Evolutionary conservation across 345 rosid genomes (phyloP), one percentile per base, ranked within the genome.

Genomic region (Streptanthus diversifolius): DNA sequence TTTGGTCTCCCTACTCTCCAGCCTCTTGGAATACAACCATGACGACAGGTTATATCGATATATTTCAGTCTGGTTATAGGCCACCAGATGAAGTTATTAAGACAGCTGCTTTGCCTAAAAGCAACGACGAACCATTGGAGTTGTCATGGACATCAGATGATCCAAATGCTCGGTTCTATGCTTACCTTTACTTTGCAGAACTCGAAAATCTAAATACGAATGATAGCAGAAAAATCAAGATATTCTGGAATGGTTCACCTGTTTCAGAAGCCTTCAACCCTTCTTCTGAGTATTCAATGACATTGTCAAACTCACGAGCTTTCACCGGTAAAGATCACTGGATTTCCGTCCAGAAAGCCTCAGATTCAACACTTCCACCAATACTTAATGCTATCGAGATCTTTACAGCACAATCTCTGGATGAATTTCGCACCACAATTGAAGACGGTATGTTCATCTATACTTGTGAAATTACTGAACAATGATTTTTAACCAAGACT

Each of bases 381-480:
- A 68, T 80, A 15, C 80, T 85, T 35, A 82, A 82, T 66, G 87
- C 84, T n/a, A 14, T 81, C 0, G 84, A 83, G 80, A 29, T 68
- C 22, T 85, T 53, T 39, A 19, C 15, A n/a, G 55, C 65, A 62
- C 35, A 30, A 22, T 58, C 76, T 22, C 64, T 70, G 0, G 75
- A 57, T 37, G 77, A 62, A 35, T 18, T 48, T 36, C 52, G 44
- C 14, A 83, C 77, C 17, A 48, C 10, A 12, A 21, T 7, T 27
- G 77, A 77, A 54, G 83, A 77, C 3, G 71, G 83, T 80, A 32
- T 17, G 73, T 77, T 63, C 13, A 55, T 66, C 54, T 51, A 4
- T 25, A 33, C 24, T 49, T 21, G n/a, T 41, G 60, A 32, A 21
- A 19, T 52, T 37, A 13, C 51, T 68, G 68, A 19, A 58, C 13